Conservation (phyloP, 163 green algal genomes). For the Prototheca cutis region DNA sequence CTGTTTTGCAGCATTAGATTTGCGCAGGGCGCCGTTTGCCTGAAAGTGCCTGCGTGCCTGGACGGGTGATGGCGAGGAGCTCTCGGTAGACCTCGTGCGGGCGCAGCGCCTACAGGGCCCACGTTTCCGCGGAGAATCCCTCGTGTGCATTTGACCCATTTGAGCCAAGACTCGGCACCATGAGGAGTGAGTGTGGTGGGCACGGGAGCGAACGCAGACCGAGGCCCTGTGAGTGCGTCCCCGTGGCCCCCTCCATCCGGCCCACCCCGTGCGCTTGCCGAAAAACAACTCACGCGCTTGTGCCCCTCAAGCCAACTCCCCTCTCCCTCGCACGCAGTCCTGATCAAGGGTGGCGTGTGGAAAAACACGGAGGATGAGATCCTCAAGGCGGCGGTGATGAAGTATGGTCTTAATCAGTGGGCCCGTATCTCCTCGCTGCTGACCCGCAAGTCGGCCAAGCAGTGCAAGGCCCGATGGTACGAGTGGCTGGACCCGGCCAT, state of each 20-base stretch:
- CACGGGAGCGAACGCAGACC: no score
- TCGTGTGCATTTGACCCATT: background rate
- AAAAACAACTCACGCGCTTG: no score
- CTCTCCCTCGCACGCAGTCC: constrained; percentile 11
- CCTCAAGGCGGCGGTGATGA: constrained; percentile 99
- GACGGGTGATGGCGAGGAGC: no score
- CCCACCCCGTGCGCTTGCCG: no score
- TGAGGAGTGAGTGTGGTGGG: constrained; percentile 12
- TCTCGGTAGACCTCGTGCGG: no score
- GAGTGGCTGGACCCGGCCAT: constrained; percentile 99
- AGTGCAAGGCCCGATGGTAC: constrained; percentile 95
- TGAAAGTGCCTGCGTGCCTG: no score
- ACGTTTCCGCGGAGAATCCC: no score
- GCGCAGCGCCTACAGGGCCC: no score
- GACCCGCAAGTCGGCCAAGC: constrained; percentile 96
- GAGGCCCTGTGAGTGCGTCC: no score
- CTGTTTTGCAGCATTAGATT: no score
- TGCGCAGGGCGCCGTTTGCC: no score
- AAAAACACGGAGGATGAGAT: constrained; percentile 92
- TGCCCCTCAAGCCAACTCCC: background rate
- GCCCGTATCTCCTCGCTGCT: constrained; percentile 94
- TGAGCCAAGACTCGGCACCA: constrained; percentile 3
- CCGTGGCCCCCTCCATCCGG: no score
- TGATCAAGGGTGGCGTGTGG: constrained; percentile 34
- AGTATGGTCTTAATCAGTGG: constrained; percentile 93